Evolutionary conservation across 495 filamentous ascomycete species (phyloP).

Genomic region (Penicillium crystallinum): DNA sequence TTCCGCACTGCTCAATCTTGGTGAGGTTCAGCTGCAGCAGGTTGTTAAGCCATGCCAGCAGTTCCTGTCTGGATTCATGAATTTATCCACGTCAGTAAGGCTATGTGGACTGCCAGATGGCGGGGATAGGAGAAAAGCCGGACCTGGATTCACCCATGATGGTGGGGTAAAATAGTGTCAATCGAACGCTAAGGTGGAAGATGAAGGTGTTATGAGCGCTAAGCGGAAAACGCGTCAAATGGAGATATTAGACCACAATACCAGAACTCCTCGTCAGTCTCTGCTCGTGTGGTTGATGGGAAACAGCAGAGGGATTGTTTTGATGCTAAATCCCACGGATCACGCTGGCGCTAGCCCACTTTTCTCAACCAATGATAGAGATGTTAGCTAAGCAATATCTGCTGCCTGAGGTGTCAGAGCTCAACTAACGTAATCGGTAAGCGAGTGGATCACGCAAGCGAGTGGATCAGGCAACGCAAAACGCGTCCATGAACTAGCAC

Average conservation of each 20-base stretch:
- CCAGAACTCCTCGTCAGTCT: constrained; percentile 15
- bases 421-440: no score
- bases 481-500: no score
- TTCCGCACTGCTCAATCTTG: constrained; percentile 98
- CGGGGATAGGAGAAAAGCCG: constrained; percentile 22
- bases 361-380: constrained; percentile 26
- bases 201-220: constrained; percentile 4
- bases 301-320: constrained; percentile 33
- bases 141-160: constrained; percentile 57
- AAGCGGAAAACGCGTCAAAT: constrained; percentile 1
- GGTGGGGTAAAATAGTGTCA: constrained; percentile 34
- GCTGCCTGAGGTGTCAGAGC: constrained; percentile 13
- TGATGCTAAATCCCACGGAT: constrained; percentile 43
- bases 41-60: constrained; percentile 95
- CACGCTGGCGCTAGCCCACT: constrained; percentile 25
- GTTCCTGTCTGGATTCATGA: constrained; percentile 70
- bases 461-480: no score
- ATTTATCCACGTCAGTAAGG: constrained; percentile 2
- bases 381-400: constrained; percentile 13
- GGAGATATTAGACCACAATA: constrained; percentile 4
- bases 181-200: constrained; percentile 1
- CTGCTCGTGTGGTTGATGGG: constrained; percentile 23
- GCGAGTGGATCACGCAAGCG: no score
- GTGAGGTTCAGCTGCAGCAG: constrained; percentile 95
- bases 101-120: background rate